Conservation (phyloP, 306 rosid species). For the Prinsepia uniflora region DNA sequence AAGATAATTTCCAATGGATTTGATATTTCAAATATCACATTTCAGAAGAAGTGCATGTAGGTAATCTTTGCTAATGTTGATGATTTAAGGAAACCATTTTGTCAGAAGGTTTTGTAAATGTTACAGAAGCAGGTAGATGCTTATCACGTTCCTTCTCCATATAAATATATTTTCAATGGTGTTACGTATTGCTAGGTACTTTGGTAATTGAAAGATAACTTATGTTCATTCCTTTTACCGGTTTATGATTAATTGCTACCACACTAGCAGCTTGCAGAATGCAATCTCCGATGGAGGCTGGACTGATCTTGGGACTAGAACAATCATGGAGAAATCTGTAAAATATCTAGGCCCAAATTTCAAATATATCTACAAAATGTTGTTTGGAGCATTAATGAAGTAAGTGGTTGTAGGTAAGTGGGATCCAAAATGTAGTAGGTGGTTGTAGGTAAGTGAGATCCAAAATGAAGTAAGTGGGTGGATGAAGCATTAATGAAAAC, state of each 20-base stretch:
- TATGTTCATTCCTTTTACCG: constrained; percentile 1
- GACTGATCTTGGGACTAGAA: constrained; percentile 46
- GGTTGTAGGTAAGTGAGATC: too few species aligned
- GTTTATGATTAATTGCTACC: constrained; percentile 21
- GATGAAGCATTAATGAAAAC: too few species aligned
- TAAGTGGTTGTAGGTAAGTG: too few species aligned
- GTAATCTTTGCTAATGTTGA: not conserved
- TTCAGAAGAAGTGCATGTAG: not conserved
- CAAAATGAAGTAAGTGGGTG: too few species aligned
- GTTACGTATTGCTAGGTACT: not conserved
- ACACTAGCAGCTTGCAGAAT: constrained; percentile 57
- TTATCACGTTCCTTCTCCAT: not conserved
- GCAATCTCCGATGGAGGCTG: constrained; percentile 58
- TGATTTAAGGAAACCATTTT: not conserved
- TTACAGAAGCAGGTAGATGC: constrained; percentile 4
- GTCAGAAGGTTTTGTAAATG: not conserved
- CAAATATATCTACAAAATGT: too few species aligned
- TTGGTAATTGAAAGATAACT: not conserved
- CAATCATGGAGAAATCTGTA: constrained; percentile 45
- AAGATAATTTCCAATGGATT: not conserved
- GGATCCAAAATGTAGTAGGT: too few species aligned
- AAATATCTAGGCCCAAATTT: too few species aligned
- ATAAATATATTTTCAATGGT: not conserved
- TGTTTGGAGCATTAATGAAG: too few species aligned
- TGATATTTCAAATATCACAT: not conserved